These are phyloP conservation scores for Clonostachys sp. DNA, from an alignment of 2,329 filamentous ascomycete species.

Conservation along the genomic window DNA sequence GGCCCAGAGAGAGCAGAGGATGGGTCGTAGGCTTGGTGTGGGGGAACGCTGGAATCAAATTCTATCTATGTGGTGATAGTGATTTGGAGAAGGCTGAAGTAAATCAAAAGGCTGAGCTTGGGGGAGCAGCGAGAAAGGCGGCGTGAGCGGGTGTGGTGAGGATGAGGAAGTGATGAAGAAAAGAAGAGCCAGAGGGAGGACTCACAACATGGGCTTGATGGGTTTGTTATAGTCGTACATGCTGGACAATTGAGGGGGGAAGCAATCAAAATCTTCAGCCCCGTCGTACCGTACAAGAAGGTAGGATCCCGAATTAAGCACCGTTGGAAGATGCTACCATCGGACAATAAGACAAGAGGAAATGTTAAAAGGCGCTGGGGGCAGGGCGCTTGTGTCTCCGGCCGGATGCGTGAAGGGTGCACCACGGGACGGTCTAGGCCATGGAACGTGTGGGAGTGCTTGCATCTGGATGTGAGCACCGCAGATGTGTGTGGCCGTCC, in stretches of 20 bases:
- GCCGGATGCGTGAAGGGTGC: no score
- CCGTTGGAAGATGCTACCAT: no score
- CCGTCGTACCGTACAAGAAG: no score
- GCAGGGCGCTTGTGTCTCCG: no score
- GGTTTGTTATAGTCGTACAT: slow-evolving; percentile 26
- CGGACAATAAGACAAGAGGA: no score
- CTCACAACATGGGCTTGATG: slow-evolving; percentile 31
- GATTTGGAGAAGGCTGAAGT: not conserved
- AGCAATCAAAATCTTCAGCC: no score
- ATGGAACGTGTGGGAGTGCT: no score
- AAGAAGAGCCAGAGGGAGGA: slow-evolving; percentile 5
- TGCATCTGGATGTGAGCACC: no score
- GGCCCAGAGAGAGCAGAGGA: not conserved
- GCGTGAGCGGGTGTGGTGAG: not conserved
- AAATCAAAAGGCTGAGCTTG: not conserved
- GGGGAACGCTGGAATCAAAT: not conserved
- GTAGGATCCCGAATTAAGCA: no score
- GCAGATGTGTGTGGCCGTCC: no score
- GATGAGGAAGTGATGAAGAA: slow-evolving; percentile 1
- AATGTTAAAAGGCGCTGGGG: no score
- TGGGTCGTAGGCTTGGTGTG: not conserved
- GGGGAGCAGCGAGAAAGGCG: not conserved
- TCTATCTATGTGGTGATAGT: not conserved
- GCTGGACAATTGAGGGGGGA: not conserved
- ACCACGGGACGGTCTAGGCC: no score